Conservation (phyloP, 495 filamentous ascomycete genomes). For the Rostrohypoxylon terebratum region DNA sequence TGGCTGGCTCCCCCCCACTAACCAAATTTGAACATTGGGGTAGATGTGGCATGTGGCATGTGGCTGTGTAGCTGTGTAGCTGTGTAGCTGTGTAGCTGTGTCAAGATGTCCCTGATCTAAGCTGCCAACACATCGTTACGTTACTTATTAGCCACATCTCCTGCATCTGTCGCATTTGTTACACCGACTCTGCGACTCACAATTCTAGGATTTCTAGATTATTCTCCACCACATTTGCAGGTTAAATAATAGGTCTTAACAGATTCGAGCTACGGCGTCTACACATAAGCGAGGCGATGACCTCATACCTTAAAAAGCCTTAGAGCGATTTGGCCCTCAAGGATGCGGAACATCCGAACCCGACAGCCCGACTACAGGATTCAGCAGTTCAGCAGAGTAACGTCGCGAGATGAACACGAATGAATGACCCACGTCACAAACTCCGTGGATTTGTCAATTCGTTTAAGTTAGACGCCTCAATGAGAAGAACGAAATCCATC, state of each 20-base stretch:
- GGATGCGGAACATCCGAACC: constrained; percentile 38
- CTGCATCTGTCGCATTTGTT: constrained; percentile 23
- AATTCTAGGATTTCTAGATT: constrained; percentile 19
- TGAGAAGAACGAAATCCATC: constrained; percentile 3
- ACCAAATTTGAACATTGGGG: constrained; percentile 16
- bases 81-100: too few species aligned
- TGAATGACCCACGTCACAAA: constrained; percentile 24
- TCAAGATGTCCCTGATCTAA: constrained; percentile 23
- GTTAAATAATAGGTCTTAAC: constrained; percentile 12
- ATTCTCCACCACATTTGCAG: constrained; percentile 26
- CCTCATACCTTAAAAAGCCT: constrained; percentile 37
- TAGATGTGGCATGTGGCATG: constrained; percentile 33
- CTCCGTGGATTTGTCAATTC: constrained; percentile 19
- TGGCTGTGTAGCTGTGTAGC: constrained; percentile 20
- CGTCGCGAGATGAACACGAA: constrained; percentile 23
- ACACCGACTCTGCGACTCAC: constrained; percentile 34
- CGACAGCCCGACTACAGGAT: constrained; percentile 35
- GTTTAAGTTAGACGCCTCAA: constrained; percentile 8
- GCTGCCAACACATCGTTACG: constrained; percentile 39
- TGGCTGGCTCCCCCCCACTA: not conserved
- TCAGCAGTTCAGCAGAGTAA: constrained; percentile 20
- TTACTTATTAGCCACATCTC: constrained; percentile 44
- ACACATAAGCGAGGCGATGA: constrained; percentile 37
- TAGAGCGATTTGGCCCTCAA: constrained; percentile 3
- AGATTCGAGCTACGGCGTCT: constrained; percentile 11